Evolutionary conservation across 805 yeast species (phyloP).

Genomic region (Metschnikowia hibisci): DNA sequence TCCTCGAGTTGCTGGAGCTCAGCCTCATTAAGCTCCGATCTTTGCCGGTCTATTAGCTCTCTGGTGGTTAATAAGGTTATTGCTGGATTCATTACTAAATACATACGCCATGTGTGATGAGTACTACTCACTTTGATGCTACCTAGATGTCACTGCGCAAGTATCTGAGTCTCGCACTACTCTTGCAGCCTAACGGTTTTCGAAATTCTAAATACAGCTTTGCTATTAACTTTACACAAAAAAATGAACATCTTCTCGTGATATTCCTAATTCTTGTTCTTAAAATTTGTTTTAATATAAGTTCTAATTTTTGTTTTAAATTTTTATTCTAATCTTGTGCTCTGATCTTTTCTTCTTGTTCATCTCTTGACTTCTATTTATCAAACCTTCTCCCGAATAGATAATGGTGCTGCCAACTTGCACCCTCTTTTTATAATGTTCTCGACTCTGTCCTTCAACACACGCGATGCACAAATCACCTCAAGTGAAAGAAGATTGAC

Average conservation of each 20-base stretch:
- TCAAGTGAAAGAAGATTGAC: slow-evolving; percentile 61
- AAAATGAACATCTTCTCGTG: too few relatives aligned
- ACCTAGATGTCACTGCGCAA: slow-evolving; percentile 1
- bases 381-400: background rate
- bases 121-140: background rate
- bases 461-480: slow-evolving; percentile 69
- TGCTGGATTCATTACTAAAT: background rate
- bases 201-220: too few relatives aligned
- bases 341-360: too few relatives aligned
- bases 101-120: slow-evolving; percentile 20
- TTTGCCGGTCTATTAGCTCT: slow-evolving; percentile 68
- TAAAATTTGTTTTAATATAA: too few relatives aligned
- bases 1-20: slow-evolving; percentile 84
- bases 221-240: too few relatives aligned
- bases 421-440: slow-evolving; percentile 76
- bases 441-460: slow-evolving; percentile 75
- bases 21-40: slow-evolving; percentile 71
- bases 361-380: too few relatives aligned
- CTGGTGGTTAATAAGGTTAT: slow-evolving; percentile 32
- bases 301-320: too few relatives aligned
- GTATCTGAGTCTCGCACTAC: slow-evolving; percentile 6
- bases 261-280: too few relatives aligned
- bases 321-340: background rate
- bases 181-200: background rate
- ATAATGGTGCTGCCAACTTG: slow-evolving; percentile 76